Percentiles rank a stretch among this genome's conserved stretches.
phyloP scores from a whole-genome alignment of 805 yeast species.

The Metschnikowia arizonensis region DNA sequence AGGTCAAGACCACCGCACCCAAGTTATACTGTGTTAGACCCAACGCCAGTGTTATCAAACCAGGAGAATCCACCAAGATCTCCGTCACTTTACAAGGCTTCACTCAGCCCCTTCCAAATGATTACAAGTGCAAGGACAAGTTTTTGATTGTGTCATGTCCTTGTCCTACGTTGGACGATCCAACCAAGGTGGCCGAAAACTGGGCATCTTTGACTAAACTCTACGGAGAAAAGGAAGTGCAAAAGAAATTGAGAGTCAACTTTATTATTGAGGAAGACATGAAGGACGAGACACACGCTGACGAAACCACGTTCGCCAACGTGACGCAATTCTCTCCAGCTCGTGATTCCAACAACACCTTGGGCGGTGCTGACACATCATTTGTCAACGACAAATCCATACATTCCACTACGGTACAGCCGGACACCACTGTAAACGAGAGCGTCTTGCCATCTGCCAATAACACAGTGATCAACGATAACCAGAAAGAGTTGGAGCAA shows the following conservation, averaged over 20 bases:
- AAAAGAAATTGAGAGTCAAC: slow-evolving; percentile 65
- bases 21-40: slow-evolving; percentile 95
- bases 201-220: slow-evolving; percentile 73
- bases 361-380: slow-evolving; percentile 16
- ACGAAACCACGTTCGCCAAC: slow-evolving; percentile 20
- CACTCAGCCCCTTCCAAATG: slow-evolving; percentile 66
- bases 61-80: slow-evolving; percentile 70
- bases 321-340: slow-evolving; percentile 19
- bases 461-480: slow-evolving; percentile 13
- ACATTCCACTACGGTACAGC: slow-evolving; percentile 5
- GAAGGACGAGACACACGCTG: slow-evolving; percentile 17
- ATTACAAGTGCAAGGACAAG: slow-evolving; percentile 83
- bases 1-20: slow-evolving; percentile 98
- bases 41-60: slow-evolving; percentile 74
- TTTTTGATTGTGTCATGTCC: slow-evolving; percentile 87
- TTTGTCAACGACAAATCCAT: slow-evolving; percentile 12
- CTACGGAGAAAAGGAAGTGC: slow-evolving; percentile 49
- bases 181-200: slow-evolving; percentile 55
- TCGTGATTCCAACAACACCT: slow-evolving; percentile 11
- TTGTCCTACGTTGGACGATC: slow-evolving; percentile 56
- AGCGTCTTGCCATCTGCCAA: slow-evolving; percentile 10
- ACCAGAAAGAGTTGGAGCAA: slow-evolving; percentile 31
- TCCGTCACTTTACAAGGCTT: slow-evolving; percentile 84
- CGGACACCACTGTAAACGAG: slow-evolving; percentile 8
- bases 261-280: slow-evolving; percentile 37